A percentile compares a stretch with the other conserved stretches of the same genome.
Evolutionary conservation across 1,139 yeast species (phyloP).

Genomic region (Casaregolazyma lundiana): DNA sequence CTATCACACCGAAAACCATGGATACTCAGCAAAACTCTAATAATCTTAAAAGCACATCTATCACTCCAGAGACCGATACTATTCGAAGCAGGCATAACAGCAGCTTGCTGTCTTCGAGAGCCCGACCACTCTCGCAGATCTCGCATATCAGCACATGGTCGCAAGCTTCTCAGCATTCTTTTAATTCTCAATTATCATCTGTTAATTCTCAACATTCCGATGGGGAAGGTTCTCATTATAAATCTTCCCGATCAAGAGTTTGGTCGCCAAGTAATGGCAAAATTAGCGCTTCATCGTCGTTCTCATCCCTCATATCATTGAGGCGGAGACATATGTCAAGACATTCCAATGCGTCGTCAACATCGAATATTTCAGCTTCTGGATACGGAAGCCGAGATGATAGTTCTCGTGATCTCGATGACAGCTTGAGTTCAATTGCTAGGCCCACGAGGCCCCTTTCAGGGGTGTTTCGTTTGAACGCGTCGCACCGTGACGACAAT

Average conservation of each 20-base stretch:
- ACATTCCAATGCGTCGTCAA: conserved; percentile 31
- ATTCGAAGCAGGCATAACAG: conserved; percentile 5
- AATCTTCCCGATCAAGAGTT: conserved; percentile 13
- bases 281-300: conserved; percentile 32
- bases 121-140: conserved; percentile 62
- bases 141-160: conserved; percentile 59
- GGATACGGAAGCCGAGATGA: conserved; percentile 11
- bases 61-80: conserved; percentile 3
- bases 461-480: not conserved
- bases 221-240: conserved; percentile 10
- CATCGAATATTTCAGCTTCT: conserved; percentile 26
- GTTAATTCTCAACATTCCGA: conserved; percentile 24
- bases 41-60: not conserved
- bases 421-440: not conserved
- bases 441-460: not conserved
- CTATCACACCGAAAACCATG: not conserved
- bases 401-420: conserved; percentile 9
- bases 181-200: conserved; percentile 25
- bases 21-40: not conserved
- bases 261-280: conserved; percentile 26
- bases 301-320: conserved; percentile 28
- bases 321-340: conserved; percentile 27
- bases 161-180: conserved; percentile 48
- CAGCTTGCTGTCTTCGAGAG: conserved; percentile 4
- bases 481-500: not conserved